Percentiles rank a stretch among this genome's conserved stretches.
phyloP scores from a whole-genome alignment of 1,139 yeast genomes.

The Kluyveromyces sp. region DNA sequence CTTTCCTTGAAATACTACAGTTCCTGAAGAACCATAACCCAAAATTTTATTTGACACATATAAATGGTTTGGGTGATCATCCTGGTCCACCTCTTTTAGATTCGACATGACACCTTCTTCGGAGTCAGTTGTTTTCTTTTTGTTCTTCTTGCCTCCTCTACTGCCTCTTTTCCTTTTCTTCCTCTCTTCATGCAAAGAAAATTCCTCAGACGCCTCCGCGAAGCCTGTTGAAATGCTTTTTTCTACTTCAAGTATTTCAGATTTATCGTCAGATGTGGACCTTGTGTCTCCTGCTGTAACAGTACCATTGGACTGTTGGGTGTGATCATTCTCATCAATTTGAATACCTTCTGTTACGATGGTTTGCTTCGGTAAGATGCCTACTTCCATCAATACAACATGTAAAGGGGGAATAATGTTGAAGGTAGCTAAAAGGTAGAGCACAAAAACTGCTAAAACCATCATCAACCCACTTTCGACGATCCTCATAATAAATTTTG shows the following conservation, averaged over 20 bases:
- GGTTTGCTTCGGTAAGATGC: constrained; percentile 20
- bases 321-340: constrained; percentile 8
- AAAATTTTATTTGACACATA: constrained; percentile 63
- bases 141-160: constrained; percentile 70
- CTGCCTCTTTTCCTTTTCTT: constrained; percentile 75
- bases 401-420: constrained; percentile 38
- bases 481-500: constrained; percentile 37
- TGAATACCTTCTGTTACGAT: constrained; percentile 13
- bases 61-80: constrained; percentile 41
- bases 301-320: not conserved
- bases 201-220: constrained; percentile 7
- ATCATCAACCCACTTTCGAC: constrained; percentile 47
- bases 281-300: not conserved
- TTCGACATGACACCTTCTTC: constrained; percentile 17
- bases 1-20: constrained; percentile 83
- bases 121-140: constrained; percentile 33
- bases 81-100: constrained; percentile 17
- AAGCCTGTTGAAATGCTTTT: constrained; percentile 2
- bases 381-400: constrained; percentile 29
- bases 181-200: constrained; percentile 14
- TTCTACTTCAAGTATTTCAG: constrained; percentile 3
- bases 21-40: constrained; percentile 97
- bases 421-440: constrained; percentile 35
- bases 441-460: constrained; percentile 31
- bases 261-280: constrained; percentile 1